phyloP scores from a whole-genome alignment of 2,329 filamentous ascomycete genomes.

The Trichoderma sp. region DNA sequence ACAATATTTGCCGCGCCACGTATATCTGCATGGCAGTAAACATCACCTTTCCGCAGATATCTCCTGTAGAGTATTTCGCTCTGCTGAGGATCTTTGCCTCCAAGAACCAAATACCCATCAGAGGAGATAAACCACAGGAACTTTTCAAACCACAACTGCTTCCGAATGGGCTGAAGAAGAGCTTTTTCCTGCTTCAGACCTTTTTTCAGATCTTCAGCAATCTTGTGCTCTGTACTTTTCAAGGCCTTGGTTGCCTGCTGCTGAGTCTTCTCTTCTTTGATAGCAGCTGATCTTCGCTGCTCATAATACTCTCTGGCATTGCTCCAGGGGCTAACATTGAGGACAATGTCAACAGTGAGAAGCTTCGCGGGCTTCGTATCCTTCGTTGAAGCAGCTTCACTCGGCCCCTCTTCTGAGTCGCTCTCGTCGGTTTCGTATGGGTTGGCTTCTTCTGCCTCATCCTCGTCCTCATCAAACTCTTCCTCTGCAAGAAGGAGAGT shows the following conservation, averaged over 20 bases:
- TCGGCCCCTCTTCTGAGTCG: conserved; percentile 43
- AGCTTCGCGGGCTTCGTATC: conserved; percentile 51
- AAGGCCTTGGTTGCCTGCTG: conserved; percentile 80
- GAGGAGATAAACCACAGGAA: conserved; percentile 95
- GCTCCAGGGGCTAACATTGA: conserved; percentile 78
- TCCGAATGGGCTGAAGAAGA: conserved; percentile 77
- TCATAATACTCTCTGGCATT: conserved; percentile 93
- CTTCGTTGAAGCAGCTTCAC: conserved; percentile 39
- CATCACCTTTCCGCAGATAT: conserved; percentile 83
- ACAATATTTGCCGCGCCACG: conserved; percentile 82
- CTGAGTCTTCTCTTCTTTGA: conserved; percentile 84
- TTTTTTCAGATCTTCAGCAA: conserved; percentile 81
- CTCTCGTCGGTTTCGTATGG: conserved; percentile 69
- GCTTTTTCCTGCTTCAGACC: conserved; percentile 90
- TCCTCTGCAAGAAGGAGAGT: conserved; percentile 77
- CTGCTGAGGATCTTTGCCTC: conserved; percentile 84
- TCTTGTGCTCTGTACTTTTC: conserved; percentile 88
- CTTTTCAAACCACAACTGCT: conserved; percentile 94
- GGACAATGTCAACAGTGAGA: conserved; percentile 80
- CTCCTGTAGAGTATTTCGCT: conserved; percentile 88
- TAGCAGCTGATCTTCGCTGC: conserved; percentile 78
- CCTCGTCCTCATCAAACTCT: conserved; percentile 59
- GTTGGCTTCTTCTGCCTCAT: conserved; percentile 51
- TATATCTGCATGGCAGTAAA: conserved; percentile 90
- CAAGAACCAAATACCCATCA: conserved; percentile 90